Percentiles rank a stretch among this genome's conserved stretches.
These are phyloP conservation scores for Anisogramma anomala DNA, from an alignment of 2,329 filamentous ascomycete genomes.

Conservation along the genomic window DNA sequence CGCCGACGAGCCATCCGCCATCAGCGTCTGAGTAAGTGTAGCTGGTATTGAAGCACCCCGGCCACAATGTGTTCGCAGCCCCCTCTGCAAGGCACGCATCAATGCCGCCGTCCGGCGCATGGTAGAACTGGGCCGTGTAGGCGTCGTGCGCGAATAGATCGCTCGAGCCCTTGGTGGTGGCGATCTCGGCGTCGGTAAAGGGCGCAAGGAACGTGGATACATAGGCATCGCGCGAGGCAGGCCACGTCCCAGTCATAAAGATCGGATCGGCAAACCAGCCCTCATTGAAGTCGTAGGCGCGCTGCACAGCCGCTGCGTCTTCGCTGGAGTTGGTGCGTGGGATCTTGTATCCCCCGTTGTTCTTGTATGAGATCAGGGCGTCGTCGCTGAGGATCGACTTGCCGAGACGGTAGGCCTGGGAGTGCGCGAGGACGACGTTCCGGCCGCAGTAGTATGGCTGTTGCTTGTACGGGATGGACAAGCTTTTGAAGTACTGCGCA, in stretches of 20 bases:
- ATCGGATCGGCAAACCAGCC: constrained; percentile 11
- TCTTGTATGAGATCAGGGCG: constrained; percentile 10
- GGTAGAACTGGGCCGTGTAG: constrained; percentile 9
- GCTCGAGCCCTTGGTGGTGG: not conserved
- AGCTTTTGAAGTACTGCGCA: constrained; percentile 10
- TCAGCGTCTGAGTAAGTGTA: constrained; percentile 5
- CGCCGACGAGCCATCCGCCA: constrained; percentile 6
- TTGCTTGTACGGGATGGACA: constrained; percentile 8
- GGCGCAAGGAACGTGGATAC: constrained; percentile 10
- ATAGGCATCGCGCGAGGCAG: constrained; percentile 6
- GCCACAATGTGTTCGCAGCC: constrained; percentile 6
- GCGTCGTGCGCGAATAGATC: constrained; percentile 10
- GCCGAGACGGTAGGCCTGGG: constrained; percentile 8
- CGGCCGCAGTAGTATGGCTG: constrained; percentile 10
- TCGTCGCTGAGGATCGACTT: constrained; percentile 6
- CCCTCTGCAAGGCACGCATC: constrained; percentile 3
- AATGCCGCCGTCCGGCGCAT: constrained; percentile 6
- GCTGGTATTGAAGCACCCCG: constrained; percentile 9
- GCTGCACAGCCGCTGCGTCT: constrained; percentile 8
- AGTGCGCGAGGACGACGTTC: constrained; percentile 9
- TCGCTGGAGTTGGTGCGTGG: constrained; percentile 5
- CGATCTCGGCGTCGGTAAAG: constrained; percentile 5
- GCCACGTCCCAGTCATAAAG: constrained; percentile 9
- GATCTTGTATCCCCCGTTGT: constrained; percentile 11
- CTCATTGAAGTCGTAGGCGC: constrained; percentile 11